These are phyloP conservation scores for Zelopaecilomyces penicillatus DNA, from an alignment of 2,329 filamentous ascomycete species.

Conservation along the genomic window DNA sequence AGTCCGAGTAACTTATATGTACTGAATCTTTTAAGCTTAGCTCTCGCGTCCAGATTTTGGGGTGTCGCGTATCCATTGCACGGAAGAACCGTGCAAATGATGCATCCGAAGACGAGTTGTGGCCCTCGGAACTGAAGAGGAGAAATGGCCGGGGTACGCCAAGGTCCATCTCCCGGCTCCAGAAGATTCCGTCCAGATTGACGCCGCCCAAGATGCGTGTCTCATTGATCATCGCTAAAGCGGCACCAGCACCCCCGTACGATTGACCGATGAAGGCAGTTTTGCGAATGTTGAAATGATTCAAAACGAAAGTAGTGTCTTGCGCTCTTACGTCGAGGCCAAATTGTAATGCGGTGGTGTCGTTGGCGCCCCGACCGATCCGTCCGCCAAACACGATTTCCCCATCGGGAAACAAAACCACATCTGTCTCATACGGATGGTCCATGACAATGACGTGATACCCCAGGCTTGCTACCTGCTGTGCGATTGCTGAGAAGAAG, in stretches of 20 bases:
- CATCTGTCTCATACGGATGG: constrained; percentile 33
- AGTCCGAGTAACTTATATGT: constrained; percentile 25
- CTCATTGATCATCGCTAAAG: constrained; percentile 21
- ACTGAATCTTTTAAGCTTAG: constrained; percentile 18
- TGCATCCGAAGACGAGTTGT: constrained; percentile 15
- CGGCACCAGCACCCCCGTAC: constrained; percentile 24
- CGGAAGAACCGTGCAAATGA: constrained; percentile 20
- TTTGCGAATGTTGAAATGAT: constrained; percentile 14
- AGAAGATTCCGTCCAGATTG: constrained; percentile 29
- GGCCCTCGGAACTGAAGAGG: constrained; percentile 19
- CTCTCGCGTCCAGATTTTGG: constrained; percentile 21
- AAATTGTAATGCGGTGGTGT: constrained; percentile 3
- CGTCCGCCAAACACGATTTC: constrained; percentile 18
- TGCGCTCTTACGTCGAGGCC: constrained; percentile 16
- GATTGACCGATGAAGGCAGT: constrained; percentile 26
- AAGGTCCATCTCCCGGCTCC: constrained; percentile 15
- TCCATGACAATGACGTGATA: constrained; percentile 35
- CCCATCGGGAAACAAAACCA: constrained; percentile 32
- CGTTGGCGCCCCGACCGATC: constrained; percentile 11
- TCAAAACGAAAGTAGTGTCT: constrained; percentile 22
- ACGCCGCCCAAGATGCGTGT: constrained; percentile 24
- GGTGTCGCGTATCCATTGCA: constrained; percentile 11
- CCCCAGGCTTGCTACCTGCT: constrained; percentile 31
- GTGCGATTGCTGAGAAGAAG: constrained; percentile 31
- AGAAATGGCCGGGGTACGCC: constrained; percentile 23